These are phyloP conservation scores for Saccharomyces hybrid DNA, from an alignment of 1,139 yeast species.

Conservation along the genomic window DNA sequence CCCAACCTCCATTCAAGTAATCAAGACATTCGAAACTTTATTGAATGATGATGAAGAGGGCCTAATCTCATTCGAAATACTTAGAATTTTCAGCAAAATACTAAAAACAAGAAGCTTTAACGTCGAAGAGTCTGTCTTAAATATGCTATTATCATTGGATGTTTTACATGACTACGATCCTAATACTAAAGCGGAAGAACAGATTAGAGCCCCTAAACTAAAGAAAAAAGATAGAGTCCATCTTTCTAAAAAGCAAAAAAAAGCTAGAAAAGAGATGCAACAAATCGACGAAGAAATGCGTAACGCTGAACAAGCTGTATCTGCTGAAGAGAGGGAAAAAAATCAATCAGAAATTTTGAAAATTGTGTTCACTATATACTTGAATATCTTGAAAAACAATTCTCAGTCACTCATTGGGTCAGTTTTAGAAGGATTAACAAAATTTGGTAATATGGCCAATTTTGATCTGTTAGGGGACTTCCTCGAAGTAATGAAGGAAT, in stretches of 20 bases:
- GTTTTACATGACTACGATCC: conserved; percentile 79
- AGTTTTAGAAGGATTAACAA: conserved; percentile 84
- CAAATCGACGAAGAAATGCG: conserved; percentile 84
- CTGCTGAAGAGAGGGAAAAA: conserved; percentile 78
- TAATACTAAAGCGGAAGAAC: conserved; percentile 38
- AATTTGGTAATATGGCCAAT: conserved; percentile 86
- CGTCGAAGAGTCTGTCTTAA: conserved; percentile 77
- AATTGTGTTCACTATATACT: conserved; percentile 59
- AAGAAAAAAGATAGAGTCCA: conserved; percentile 86
- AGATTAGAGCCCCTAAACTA: conserved; percentile 42
- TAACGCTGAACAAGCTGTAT: conserved; percentile 77
- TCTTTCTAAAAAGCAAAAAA: conserved; percentile 78
- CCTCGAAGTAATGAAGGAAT: conserved; percentile 78
- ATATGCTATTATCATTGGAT: conserved; percentile 62
- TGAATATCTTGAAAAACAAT: conserved; percentile 63
- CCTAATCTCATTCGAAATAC: conserved; percentile 66
- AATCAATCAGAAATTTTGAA: conserved; percentile 80
- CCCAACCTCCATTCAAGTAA: conserved; percentile 46
- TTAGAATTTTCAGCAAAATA: conserved; percentile 58
- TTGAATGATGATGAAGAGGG: conserved; percentile 73
- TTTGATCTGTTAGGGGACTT: conserved; percentile 88
- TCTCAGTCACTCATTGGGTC: conserved; percentile 70
- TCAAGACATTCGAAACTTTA: conserved; percentile 56
- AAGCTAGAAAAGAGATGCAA: conserved; percentile 77
- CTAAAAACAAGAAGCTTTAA: conserved; percentile 66